phyloP scores from a whole-genome alignment of 257 asterid species.

The Mentha longifolia region DNA sequence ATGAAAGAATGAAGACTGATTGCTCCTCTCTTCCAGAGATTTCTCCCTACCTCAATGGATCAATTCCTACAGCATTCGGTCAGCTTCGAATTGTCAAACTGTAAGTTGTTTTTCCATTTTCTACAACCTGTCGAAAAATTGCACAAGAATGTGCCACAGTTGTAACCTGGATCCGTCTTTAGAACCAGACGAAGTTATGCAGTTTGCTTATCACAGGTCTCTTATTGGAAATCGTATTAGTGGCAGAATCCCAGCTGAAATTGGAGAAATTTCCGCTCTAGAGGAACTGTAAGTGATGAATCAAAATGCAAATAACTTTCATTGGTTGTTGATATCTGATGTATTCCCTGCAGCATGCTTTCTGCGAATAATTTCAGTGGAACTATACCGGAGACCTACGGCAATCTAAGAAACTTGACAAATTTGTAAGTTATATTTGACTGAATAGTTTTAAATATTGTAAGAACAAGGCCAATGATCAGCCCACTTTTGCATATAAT shows the following conservation, averaged over 20 bases:
- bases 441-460: not conserved
- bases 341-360: slow-evolving; percentile 62
- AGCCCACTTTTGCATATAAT: slow-evolving; percentile 1
- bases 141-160: slow-evolving; percentile 8
- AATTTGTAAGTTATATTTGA: slow-evolving; percentile 69
- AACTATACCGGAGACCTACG: slow-evolving; percentile 63
- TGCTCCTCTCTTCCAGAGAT: slow-evolving; percentile 61
- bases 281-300: slow-evolving; percentile 65
- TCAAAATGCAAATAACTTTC: slow-evolving; percentile 11
- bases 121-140: not conserved
- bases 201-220: slow-evolving; percentile 48
- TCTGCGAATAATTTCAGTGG: slow-evolving; percentile 81
- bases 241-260: slow-evolving; percentile 73
- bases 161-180: not conserved
- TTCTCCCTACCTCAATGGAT: slow-evolving; percentile 70
- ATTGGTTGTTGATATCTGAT: slow-evolving; percentile 29
- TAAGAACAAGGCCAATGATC: slow-evolving; percentile 6
- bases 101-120: slow-evolving; percentile 49
- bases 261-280: slow-evolving; percentile 70
- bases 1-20: slow-evolving; percentile 23
- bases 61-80: slow-evolving; percentile 63
- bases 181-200: not conserved
- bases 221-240: slow-evolving; percentile 78
- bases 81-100: slow-evolving; percentile 51
- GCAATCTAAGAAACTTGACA: slow-evolving; percentile 66